Conservation (phyloP, 495 filamentous ascomycete genomes). For the Bacidia rubella region DNA sequence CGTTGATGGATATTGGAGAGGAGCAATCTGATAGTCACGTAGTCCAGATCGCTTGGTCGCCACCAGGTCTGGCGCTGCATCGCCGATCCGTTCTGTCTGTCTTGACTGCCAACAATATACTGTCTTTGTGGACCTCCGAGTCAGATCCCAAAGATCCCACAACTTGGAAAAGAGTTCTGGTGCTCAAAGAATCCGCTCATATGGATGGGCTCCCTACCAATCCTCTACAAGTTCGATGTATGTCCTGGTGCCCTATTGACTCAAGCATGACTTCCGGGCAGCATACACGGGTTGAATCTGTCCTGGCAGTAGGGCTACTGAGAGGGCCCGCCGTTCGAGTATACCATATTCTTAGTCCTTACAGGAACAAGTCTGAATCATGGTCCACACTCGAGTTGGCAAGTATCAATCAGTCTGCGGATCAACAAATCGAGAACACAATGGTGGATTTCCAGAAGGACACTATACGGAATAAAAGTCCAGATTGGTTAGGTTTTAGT, state of each 20-base stretch:
- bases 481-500: not conserved
- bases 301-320: not conserved
- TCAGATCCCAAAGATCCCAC: conserved; percentile 15
- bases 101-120: conserved; percentile 42
- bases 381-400: not conserved
- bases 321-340: not conserved
- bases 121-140: conserved; percentile 34
- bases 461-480: not conserved
- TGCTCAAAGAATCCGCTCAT: conserved; percentile 29
- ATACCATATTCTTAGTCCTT: not conserved
- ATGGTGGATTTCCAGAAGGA: not conserved
- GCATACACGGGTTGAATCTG: not conserved
- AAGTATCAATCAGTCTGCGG: not conserved
- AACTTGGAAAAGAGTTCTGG: conserved; percentile 32
- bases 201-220: not conserved
- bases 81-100: conserved; percentile 45
- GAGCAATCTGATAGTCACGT: conserved; percentile 46
- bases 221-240: not conserved
- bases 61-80: conserved; percentile 44
- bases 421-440: not conserved
- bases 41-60: conserved; percentile 43
- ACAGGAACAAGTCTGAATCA: not conserved
- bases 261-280: too few species aligned
- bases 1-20: conserved; percentile 45
- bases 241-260: conserved; percentile 8